phyloP scores from a whole-genome alignment of 805 yeast species.

The Cyberlindnera bimundalis region DNA sequence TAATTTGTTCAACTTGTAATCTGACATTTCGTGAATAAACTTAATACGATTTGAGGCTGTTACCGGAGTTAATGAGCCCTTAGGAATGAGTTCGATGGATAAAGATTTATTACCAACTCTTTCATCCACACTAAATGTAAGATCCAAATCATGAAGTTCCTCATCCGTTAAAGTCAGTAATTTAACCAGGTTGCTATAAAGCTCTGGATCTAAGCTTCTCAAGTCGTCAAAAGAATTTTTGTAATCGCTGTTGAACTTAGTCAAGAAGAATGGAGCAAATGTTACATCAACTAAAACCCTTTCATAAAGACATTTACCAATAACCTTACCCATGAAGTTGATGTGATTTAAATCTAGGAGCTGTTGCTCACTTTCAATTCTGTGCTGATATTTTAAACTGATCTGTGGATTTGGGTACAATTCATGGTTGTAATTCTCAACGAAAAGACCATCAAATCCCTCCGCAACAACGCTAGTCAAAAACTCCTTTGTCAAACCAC shows the following conservation, averaged over 20 bases:
- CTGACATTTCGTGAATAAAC: slow-evolving; percentile 74
- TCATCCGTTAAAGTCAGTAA: slow-evolving; percentile 50
- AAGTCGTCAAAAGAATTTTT: slow-evolving; percentile 77
- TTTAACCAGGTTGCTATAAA: slow-evolving; percentile 63
- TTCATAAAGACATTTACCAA: slow-evolving; percentile 89
- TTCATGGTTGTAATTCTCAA: slow-evolving; percentile 48
- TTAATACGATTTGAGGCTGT: slow-evolving; percentile 57
- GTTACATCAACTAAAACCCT: slow-evolving; percentile 74
- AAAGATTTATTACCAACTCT: slow-evolving; percentile 35
- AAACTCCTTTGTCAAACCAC: slow-evolving; percentile 92
- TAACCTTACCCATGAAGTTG: slow-evolving; percentile 72
- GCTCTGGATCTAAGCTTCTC: slow-evolving; percentile 60
- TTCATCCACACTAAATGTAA: slow-evolving; percentile 65
- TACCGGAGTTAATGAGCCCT: slow-evolving; percentile 58
- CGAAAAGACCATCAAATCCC: slow-evolving; percentile 52
- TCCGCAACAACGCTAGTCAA: slow-evolving; percentile 68
- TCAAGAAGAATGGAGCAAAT: slow-evolving; percentile 83
- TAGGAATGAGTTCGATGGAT: slow-evolving; percentile 55
- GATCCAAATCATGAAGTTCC: slow-evolving; percentile 51
- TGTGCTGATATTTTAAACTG: slow-evolving; percentile 32
- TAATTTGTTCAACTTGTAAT: slow-evolving; percentile 68
- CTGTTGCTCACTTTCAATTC: slow-evolving; percentile 31
- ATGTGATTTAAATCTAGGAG: slow-evolving; percentile 32
- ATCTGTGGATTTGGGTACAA: slow-evolving; percentile 72
- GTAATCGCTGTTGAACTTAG: slow-evolving; percentile 41